Percentiles rank a stretch among this genome's conserved stretches.
Conservation (phyloP, 352 stramenopile genomes). For the Globisporangium echinulatum region DNA sequence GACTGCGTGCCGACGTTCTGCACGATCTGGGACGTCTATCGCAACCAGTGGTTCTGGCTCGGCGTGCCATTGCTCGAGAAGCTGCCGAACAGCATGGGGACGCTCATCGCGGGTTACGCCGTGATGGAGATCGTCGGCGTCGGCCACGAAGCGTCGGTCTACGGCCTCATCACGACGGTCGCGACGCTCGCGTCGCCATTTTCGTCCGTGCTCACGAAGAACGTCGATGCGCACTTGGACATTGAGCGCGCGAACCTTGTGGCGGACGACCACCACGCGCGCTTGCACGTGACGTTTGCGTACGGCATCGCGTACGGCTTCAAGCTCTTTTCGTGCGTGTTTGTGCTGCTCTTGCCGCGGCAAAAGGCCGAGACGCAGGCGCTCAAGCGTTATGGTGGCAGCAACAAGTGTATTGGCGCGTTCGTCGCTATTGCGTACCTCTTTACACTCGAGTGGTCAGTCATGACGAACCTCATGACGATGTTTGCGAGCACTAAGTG, state of each 20-base stretch:
- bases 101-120: constrained; percentile 41
- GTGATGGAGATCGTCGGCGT: constrained; percentile 44
- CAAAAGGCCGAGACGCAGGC: constrained; percentile 12
- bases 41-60: constrained; percentile 67
- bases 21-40: constrained; percentile 62
- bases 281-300: constrained; percentile 38
- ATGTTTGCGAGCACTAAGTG: constrained; percentile 23
- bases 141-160: constrained; percentile 44
- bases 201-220: constrained; percentile 49
- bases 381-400: constrained; percentile 18
- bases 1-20: constrained; percentile 44
- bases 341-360: constrained; percentile 34
- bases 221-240: constrained; percentile 45
- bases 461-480: constrained; percentile 30
- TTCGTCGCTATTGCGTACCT: constrained; percentile 6
- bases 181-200: constrained; percentile 44
- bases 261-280: constrained; percentile 33
- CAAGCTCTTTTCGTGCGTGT: constrained; percentile 43
- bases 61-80: constrained; percentile 46
- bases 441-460: constrained; percentile 25
- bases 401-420: constrained; percentile 9
- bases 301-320: constrained; percentile 54
- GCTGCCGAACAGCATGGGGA: constrained; percentile 36
- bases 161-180: constrained; percentile 37
- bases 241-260: constrained; percentile 37